phyloP scores from a whole-genome alignment of 169 alveolate species.

The Cyclospora cayetanensis region DNA sequence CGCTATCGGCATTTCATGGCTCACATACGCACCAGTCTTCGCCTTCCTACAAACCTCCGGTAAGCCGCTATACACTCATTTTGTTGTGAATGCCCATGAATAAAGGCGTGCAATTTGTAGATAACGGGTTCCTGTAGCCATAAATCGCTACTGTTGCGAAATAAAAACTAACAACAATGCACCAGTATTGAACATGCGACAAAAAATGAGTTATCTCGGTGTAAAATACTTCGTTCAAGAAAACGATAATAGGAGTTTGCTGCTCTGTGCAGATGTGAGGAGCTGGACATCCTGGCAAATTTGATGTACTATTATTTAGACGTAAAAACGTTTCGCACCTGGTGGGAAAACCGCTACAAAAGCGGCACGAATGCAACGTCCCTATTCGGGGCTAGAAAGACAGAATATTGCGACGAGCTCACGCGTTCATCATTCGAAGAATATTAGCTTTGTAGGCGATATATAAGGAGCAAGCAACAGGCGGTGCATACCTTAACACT shows the following conservation, averaged over 20 bases:
- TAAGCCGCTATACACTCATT: too few species aligned
- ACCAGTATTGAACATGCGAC: background rate
- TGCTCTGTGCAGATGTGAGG: conserved; percentile 47
- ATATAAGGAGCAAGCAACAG: too few species aligned
- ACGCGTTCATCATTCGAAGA: conserved; percentile 21
- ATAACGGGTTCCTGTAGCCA: too few species aligned
- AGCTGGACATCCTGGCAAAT: conserved; percentile 67
- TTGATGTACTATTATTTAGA: conserved; percentile 64
- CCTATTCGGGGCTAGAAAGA: background rate
- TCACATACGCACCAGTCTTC: conserved; percentile 56
- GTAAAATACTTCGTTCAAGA: background rate
- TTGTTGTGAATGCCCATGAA: too few species aligned
- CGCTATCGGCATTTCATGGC: conserved; percentile 54
- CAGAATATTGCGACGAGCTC: background rate
- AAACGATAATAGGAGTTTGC: background rate
- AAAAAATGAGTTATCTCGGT: background rate
- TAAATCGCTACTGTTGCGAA: too few species aligned
- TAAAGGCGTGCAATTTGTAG: too few species aligned
- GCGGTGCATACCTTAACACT: too few species aligned
- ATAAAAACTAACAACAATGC: too few species aligned
- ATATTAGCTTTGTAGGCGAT: too few species aligned
- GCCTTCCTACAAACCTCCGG: conserved; percentile 50
- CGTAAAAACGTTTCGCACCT: conserved; percentile 8
- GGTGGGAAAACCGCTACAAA: conserved; percentile 58
- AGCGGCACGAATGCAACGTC: background rate